phyloP scores from a whole-genome alignment of 768 basidiomycete genomes.

The Kondoa subrosea region DNA sequence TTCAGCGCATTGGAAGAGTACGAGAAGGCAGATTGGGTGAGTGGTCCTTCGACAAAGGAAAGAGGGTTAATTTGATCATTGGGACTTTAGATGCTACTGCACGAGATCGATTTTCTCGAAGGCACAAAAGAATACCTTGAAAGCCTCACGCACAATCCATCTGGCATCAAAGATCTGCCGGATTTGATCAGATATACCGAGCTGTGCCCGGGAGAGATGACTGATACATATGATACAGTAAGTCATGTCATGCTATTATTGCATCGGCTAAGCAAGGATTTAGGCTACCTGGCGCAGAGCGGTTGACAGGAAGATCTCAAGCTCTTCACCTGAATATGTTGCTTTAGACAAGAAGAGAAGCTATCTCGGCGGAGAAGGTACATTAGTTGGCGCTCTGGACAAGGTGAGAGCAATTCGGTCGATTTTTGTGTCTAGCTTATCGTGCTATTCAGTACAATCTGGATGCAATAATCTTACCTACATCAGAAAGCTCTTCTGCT shows the following conservation, averaged over 20 bases:
- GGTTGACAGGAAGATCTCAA: background rate
- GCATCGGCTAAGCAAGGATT: too few relatives aligned
- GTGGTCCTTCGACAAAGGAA: too few relatives aligned
- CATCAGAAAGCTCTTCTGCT: background rate
- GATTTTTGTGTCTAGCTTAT: too few relatives aligned
- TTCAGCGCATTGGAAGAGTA: background rate
- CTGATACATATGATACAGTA: background rate
- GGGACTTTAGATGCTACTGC: too few relatives aligned
- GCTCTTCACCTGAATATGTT: background rate
- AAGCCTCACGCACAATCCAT: background rate
- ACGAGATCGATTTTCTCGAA: background rate
- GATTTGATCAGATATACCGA: background rate
- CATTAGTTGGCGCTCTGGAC: background rate
- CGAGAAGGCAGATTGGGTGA: background rate
- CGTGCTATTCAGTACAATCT: too few relatives aligned
- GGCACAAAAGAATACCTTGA: background rate
- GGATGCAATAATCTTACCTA: background rate
- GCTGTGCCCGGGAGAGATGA: background rate
- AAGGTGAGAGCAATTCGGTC: too few relatives aligned
- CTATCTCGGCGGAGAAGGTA: background rate
- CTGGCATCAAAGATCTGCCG: background rate
- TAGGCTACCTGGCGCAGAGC: background rate
- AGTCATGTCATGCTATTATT: too few relatives aligned
- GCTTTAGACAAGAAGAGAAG: background rate
- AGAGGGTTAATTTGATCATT: too few relatives aligned